Evolutionary conservation across 225 moss, liverwort and hornwort genomes (phyloP).

Genomic region (Pseudisothecium myosuroides): DNA sequence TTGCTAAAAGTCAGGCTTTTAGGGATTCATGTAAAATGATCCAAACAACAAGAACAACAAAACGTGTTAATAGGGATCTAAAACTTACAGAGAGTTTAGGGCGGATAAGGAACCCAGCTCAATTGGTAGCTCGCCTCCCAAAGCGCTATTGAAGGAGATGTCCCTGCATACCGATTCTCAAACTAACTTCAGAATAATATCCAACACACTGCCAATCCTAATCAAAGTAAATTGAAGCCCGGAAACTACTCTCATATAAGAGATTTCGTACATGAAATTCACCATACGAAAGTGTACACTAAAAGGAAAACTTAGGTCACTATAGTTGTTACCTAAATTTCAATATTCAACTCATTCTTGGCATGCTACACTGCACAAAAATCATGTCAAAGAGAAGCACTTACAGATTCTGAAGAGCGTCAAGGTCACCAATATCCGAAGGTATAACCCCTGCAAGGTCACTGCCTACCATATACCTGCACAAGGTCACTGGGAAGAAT

Average conservation of each 20-base stretch:
- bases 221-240: neutral
- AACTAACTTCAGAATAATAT: neutral
- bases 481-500: neutral
- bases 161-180: slow-evolving; percentile 2
- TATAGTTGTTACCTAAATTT: neutral
- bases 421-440: slow-evolving; percentile 10
- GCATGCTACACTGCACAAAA: neutral
- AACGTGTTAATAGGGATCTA: neutral
- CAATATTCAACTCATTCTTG: neutral
- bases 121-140: neutral
- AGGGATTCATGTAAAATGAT: neutral
- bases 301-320: neutral
- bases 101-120: slow-evolving; percentile 3
- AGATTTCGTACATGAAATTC: neutral
- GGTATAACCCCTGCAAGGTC: slow-evolving; percentile 4
- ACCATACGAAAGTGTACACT: neutral
- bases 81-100: slow-evolving; percentile 8
- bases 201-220: neutral
- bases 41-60: neutral
- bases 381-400: neutral
- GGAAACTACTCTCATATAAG: neutral
- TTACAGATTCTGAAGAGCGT: slow-evolving; percentile 22
- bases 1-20: neutral
- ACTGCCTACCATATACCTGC: slow-evolving; percentile 8
- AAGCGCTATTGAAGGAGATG: neutral